A percentile compares a stretch with the other conserved stretches of the same genome.
These are phyloP conservation scores for Rhamnella rubrinervis DNA, from an alignment of 331 rosid species.

Conservation along the genomic window DNA sequence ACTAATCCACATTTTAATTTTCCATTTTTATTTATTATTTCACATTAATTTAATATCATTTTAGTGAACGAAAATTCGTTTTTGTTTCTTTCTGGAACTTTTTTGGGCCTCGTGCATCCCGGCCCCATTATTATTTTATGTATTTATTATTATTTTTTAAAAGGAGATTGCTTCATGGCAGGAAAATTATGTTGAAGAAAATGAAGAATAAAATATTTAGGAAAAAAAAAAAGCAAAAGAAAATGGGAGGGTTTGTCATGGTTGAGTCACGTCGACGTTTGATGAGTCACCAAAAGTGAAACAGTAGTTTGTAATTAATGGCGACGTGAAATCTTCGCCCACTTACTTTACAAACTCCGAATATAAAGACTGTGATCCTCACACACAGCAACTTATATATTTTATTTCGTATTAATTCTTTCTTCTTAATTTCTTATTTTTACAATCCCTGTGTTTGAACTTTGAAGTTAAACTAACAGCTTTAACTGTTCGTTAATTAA, in stretches of 20 bases:
- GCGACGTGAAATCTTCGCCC: slow-evolving; percentile 11
- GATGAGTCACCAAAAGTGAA: slow-evolving; percentile 23
- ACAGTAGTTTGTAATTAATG: slow-evolving; percentile 11
- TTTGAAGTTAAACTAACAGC: too few relatives aligned
- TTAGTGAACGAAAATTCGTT: not conserved
- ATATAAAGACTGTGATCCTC: not conserved
- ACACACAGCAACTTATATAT: not conserved
- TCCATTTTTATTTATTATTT: not conserved
- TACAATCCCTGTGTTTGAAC: too few relatives aligned
- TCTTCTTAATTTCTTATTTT: too few relatives aligned
- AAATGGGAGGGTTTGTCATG: slow-evolving; percentile 29
- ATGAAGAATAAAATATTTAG: too few relatives aligned
- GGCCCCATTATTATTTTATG: not conserved
- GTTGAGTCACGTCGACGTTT: slow-evolving; percentile 49
- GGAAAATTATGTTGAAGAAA: not conserved
- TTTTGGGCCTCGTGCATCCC: not conserved
- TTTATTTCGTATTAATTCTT: too few relatives aligned
- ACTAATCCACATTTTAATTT: slow-evolving; percentile 3
- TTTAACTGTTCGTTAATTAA: too few relatives aligned
- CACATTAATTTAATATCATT: not conserved
- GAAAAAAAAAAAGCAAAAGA: not conserved
- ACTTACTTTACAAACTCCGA: not conserved
- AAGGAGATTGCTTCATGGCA: not conserved
- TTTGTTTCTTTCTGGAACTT: not conserved
- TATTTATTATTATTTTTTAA: not conserved